Evolutionary conservation across 2,329 filamentous ascomycete species (phyloP).

Genomic region (Penicillium palitans): DNA sequence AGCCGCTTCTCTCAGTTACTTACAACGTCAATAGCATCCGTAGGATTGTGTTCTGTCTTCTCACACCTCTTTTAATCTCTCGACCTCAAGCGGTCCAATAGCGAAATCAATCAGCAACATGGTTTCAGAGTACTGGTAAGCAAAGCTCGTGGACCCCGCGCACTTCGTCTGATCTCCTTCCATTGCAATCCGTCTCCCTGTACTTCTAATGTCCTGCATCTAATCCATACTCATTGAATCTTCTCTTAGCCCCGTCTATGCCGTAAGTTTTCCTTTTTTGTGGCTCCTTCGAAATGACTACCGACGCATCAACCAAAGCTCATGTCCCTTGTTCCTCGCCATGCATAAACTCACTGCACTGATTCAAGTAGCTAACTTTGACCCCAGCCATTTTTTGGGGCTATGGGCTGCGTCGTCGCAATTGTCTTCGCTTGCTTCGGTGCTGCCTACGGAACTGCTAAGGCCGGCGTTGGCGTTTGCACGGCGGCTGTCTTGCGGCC

Average conservation of each 20-base stretch:
- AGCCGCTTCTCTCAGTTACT: no score
- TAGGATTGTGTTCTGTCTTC: no score
- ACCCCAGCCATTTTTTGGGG: conserved; percentile 82
- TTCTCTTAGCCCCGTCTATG: conserved; percentile 82
- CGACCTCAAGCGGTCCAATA: neutral
- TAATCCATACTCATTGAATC: neutral
- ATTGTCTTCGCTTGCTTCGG: conserved; percentile 97
- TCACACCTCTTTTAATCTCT: no score
- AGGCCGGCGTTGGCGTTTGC: conserved; percentile 97
- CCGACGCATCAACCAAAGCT: conserved; percentile 11
- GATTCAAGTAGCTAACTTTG: neutral
- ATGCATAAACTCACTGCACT: conserved; percentile 4
- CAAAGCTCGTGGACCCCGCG: neutral
- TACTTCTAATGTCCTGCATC: neutral
- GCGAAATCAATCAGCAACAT: neutral
- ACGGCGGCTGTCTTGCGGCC: conserved; percentile 97
- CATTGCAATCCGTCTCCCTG: no score
- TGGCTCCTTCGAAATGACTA: conserved; percentile 10
- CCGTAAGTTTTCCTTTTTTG: conserved; percentile 72
- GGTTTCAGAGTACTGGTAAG: neutral
- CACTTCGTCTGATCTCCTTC: no score
- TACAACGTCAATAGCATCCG: no score
- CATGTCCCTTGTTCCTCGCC: conserved; percentile 1
- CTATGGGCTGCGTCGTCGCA: conserved; percentile 91
- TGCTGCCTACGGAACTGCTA: conserved; percentile 97